These are phyloP conservation scores for Naegleria gruberi DNA, from an alignment of 208 protist species.

Conservation along the genomic window DNA sequence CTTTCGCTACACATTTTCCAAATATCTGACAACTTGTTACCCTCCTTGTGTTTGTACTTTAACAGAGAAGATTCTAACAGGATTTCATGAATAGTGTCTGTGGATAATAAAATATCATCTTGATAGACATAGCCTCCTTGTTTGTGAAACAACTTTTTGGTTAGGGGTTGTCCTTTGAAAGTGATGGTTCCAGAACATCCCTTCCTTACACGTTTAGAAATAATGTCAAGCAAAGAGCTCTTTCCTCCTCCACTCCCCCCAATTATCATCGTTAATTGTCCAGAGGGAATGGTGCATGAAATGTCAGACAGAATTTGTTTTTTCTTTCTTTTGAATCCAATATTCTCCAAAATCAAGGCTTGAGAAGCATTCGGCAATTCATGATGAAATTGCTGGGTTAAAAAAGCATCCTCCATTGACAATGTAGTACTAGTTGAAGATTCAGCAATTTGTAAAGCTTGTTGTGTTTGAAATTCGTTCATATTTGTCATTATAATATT, in stretches of 20 bases:
- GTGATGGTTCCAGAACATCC: background rate
- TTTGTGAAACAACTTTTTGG: background rate
- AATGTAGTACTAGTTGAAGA: no score
- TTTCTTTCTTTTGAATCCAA: background rate
- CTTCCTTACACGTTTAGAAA: background rate
- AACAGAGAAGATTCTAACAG: background rate
- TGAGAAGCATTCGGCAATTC: no score
- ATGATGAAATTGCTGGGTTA: no score
- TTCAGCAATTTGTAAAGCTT: no score
- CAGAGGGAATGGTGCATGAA: background rate
- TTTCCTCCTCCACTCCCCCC: conserved; percentile 42
- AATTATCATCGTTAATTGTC: conserved; percentile 42
- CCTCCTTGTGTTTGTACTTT: background rate
- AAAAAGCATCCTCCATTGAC: no score
- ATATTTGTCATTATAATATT: no score
- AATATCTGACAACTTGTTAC: background rate
- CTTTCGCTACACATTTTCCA: background rate
- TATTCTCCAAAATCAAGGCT: no score
- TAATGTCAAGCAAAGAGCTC: background rate
- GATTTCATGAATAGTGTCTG: background rate
- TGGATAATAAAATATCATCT: background rate
- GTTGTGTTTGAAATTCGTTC: no score
- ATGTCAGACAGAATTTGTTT: background rate
- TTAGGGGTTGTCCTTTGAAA: background rate
- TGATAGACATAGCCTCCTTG: background rate